Evolutionary conservation across 1,139 yeast species (phyloP), one percentile per base, ranked within the genome.

Genomic region (Yamadazyma spencermartinsiae): DNA sequence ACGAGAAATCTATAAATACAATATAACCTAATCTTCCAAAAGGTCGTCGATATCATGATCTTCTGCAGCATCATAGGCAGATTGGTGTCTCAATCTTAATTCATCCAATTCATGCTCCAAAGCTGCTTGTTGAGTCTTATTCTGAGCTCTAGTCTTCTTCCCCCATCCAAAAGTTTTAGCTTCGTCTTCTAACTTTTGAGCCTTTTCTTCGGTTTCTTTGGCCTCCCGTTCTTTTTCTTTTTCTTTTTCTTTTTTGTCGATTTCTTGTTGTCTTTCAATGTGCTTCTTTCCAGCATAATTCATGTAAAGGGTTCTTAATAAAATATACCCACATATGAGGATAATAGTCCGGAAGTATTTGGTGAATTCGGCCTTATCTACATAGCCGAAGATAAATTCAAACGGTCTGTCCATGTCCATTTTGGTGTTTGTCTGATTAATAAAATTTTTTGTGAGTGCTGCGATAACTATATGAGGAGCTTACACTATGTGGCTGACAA

Each of bases 101-200:
- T 66, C 70, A 25, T 47, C 44, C 21, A 52, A 74, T 16, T 69
- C 60, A 37, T 76, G 72, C 49, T 79, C 79, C 35, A 83, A 66
- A 15, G 72, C 49, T 34, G 73, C 67, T 51, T 80, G 75, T 49
- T 80, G 81, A 43, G 68, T 64, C 61, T 77, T 75, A 34, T 76
- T 79, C 40, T 57, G 69, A 48, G 70, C 68, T 63, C 89, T 75
- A 8, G 90, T 83, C 54, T 74, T 73, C 57, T 83, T 84, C 40
- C 92, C 92, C 88, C 89, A 84, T 16, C 92, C 90, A 66, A 84
- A 83, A 7, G 72, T 55, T 33, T 67, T 57, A 33, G 79, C 76
- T 50, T 72, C 78, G 15, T 50, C 44, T 37, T 59, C 58, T 43
- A 68, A 55, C 34, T 57, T 59, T 37, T 64, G 64, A 34, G 54